Conservation (phyloP, 257 asterid species). For the Linderniella brevidens region DNA sequence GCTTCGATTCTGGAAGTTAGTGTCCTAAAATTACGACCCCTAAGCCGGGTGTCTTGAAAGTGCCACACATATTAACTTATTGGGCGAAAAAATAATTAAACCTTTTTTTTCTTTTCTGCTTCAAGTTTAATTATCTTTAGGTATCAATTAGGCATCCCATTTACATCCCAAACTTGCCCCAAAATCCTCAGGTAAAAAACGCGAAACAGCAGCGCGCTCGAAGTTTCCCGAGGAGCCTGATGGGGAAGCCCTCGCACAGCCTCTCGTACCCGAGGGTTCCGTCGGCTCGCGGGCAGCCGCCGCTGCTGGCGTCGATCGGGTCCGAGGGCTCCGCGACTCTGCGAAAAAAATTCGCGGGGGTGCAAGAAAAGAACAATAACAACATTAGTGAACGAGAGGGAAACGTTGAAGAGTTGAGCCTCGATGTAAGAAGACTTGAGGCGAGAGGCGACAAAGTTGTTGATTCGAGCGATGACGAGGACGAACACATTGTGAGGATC, state of each 20-base stretch:
- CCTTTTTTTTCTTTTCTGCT: too few species aligned
- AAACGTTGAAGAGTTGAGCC: conserved; percentile 11
- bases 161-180: too few species aligned
- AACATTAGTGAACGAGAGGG: too few species aligned
- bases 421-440: conserved; percentile 6
- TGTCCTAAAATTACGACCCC: too few species aligned
- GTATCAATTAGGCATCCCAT: too few species aligned
- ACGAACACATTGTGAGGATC: conserved; percentile 58
- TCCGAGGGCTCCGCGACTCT: conserved; percentile 67
- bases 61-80: too few species aligned
- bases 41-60: too few species aligned
- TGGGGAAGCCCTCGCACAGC: conserved; percentile 30
- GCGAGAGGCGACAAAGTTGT: conserved; percentile 19
- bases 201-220: conserved; percentile 12
- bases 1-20: too few species aligned
- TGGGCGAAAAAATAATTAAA: too few species aligned
- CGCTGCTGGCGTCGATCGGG: conserved; percentile 30
- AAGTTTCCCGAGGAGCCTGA: conserved; percentile 19
- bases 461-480: conserved; percentile 77
- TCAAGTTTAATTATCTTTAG: too few species aligned
- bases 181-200: conserved; percentile 27
- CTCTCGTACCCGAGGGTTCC: conserved; percentile 42
- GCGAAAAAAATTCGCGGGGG: conserved; percentile 19
- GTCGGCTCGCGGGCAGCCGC: conserved; percentile 12
- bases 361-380: too few species aligned